phyloP scores from a whole-genome alignment of 2,329 filamentous ascomycete species.

The Endocalyx cinctus region DNA sequence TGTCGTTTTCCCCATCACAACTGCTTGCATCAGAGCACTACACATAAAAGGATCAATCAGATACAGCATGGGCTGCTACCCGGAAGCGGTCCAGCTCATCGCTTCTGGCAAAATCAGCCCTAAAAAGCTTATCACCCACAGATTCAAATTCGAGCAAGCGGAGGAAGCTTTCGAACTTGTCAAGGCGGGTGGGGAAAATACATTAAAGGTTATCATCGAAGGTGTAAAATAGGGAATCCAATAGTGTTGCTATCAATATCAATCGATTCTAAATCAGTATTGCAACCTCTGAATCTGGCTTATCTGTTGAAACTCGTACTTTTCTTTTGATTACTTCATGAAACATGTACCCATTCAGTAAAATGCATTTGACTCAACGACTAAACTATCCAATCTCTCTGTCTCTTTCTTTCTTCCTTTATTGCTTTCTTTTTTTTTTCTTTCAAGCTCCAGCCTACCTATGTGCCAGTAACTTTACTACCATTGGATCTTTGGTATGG shows the following conservation, averaged over 20 bases:
- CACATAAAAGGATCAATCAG: slow-evolving; percentile 47
- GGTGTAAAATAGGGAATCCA: slow-evolving; percentile 11
- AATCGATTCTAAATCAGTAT: background rate
- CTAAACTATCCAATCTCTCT: too few relatives aligned
- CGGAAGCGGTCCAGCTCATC: slow-evolving; percentile 44
- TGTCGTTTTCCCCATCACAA: slow-evolving; percentile 47
- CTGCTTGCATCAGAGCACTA: slow-evolving; percentile 42
- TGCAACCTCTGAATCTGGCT: too few relatives aligned
- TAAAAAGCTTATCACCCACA: slow-evolving; percentile 30
- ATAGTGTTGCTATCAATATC: slow-evolving; percentile 1
- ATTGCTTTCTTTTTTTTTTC: too few relatives aligned
- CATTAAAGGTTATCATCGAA: slow-evolving; percentile 17
- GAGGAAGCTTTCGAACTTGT: slow-evolving; percentile 14
- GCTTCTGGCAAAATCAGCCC: slow-evolving; percentile 40
- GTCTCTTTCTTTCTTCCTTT: too few relatives aligned
- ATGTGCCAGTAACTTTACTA: too few relatives aligned
- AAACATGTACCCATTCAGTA: too few relatives aligned
- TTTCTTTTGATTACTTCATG: too few relatives aligned
- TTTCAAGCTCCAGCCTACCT: too few relatives aligned
- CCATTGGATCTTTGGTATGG: too few relatives aligned
- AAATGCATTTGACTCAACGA: too few relatives aligned
- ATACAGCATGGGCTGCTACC: slow-evolving; percentile 46
- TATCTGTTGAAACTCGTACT: too few relatives aligned
- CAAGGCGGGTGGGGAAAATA: slow-evolving; percentile 13
- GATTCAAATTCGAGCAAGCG: slow-evolving; percentile 26